Base-by-base conservation (phyloP, 2,329 filamentous ascomycete genomes). In the Drechslerella dactyloides region DNA sequence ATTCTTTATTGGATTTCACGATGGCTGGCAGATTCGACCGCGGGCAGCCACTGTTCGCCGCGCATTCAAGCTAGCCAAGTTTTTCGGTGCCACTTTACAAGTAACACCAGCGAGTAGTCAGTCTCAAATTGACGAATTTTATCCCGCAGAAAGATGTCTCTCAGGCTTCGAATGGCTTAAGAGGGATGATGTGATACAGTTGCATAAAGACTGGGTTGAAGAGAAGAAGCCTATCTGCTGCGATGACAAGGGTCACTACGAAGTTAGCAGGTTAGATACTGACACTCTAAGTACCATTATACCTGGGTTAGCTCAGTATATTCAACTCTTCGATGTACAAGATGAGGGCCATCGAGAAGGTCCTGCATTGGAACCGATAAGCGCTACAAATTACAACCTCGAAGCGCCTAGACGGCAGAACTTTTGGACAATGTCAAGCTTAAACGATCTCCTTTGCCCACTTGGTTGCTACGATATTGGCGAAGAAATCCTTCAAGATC, bases 391-490 rank as follows among this genome's bases (percentile, higher is more conserved):
- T 17, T 72, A 72, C 50, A 52, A 50, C 7, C 55, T 65, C 2
- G 68, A 72, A 51, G 68, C 68, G 5, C 68, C 60, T 3, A 54
- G 56, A 8, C 54, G 68, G 17, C 50, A 61, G 21, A 58, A 72
- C 60, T 65, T 72, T 21, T 72, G 61, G 60, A 61, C 60, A 27
- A 60, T 57, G 44, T 72, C 68, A 8, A 60, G 55, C 64, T 51
- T 72, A 30, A 72, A 72, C 17, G 68, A 72, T 48, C 60, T 56
- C 2, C 60, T 72, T 6, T 72, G 27, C 17, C 68, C 77, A 13
- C 76, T 82, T 30, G 82, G 82, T 17, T 83, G 82, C 65, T 83
- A 83, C 61, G 82, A 82, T 21, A 74, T 84, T 0, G 82, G 82
- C 1, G 79, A 81, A 1, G 79, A 82, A 37, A 77, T 79, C 3